phyloP scores from a whole-genome alignment of 345 rosid species.

The Rhodomyrtus tomentosa region DNA sequence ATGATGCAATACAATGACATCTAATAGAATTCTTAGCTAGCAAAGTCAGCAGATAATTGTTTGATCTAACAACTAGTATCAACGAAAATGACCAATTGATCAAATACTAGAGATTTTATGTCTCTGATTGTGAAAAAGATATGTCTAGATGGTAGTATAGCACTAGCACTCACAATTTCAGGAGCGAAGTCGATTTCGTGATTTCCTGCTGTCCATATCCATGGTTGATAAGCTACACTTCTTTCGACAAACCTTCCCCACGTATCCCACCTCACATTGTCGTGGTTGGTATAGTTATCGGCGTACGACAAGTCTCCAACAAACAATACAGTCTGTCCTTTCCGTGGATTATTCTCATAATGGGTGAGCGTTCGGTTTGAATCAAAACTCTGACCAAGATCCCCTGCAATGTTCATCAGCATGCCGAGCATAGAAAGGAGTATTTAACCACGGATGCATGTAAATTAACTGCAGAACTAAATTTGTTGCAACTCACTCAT shows the following conservation, averaged over 20 bases:
- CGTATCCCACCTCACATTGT: constrained; percentile 77
- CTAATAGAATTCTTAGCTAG: neutral
- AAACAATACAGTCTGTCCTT: constrained; percentile 58
- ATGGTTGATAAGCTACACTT: constrained; percentile 82
- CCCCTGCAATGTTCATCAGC: constrained; percentile 41
- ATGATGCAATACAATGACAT: neutral
- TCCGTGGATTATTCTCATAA: constrained; percentile 54
- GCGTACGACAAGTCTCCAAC: constrained; percentile 91
- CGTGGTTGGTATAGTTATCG: constrained; percentile 53
- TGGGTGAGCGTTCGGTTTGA: constrained; percentile 74
- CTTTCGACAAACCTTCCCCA: constrained; percentile 93
- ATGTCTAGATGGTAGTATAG: neutral
- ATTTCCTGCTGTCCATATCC: constrained; percentile 95
- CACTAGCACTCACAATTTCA: constrained; percentile 33
- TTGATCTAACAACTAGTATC: neutral
- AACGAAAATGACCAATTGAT: neutral
- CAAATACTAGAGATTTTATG: neutral
- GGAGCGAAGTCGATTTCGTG: constrained; percentile 84
- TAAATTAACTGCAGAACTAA: neutral
- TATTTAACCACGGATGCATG: neutral
- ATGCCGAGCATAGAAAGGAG: neutral
- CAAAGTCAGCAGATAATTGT: neutral
- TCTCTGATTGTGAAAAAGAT: neutral
- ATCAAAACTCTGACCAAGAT: constrained; percentile 87
- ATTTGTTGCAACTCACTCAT: constrained; percentile 13